Base-by-base conservation (phyloP, 306 rosid genomes). In the Cicer arietinum region DNA sequence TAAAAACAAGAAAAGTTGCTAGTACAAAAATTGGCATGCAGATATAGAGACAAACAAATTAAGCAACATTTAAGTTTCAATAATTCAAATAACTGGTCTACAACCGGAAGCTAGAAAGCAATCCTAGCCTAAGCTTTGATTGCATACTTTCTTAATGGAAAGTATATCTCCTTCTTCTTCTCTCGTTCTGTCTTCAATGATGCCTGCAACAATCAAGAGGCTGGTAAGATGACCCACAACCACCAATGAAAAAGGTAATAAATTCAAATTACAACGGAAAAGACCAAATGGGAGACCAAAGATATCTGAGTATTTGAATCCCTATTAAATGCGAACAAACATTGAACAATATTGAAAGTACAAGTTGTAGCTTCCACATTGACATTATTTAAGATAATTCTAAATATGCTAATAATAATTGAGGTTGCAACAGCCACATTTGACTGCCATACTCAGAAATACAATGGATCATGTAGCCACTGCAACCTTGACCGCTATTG, bases 71-170 rank as follows among this genome's bases (percentile, higher is more conserved):
- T 47, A 30, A 42, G 6, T 70, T 69, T 71, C 80, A 47, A 59
- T 40, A 64, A 7, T 25, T 43, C 18, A 78, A 42, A 53, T 54
- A n/a, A 22, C 22, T 0, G 60, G 50, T 44, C 56, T 54, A 70
- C 48, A 61, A 30, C 51, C 50, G 67, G 9, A 74, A 74, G 60
- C 66, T 37, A 25, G 12, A 66, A 73, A 79, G 45, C 73, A 76
- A 66, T 39, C 54, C 62, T 67, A 58, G 48, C 86, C 85, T 93
- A 93, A 66, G 90, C 95, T 88, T 93, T 93, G 77, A 93, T 93
- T 4, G 98, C 98, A 67, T 85, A 90, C 87, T 93, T 93, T 81
- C 98, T 90, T 80, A 83, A 7, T 1, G 96, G 98, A 78, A 82
- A 93, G 75, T 93, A 90, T 81, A 81, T 54, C 78, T 90, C 93